Evolutionary conservation across 169 alveolate species (phyloP).

Genomic region (Cryptosporidium parvum): DNA sequence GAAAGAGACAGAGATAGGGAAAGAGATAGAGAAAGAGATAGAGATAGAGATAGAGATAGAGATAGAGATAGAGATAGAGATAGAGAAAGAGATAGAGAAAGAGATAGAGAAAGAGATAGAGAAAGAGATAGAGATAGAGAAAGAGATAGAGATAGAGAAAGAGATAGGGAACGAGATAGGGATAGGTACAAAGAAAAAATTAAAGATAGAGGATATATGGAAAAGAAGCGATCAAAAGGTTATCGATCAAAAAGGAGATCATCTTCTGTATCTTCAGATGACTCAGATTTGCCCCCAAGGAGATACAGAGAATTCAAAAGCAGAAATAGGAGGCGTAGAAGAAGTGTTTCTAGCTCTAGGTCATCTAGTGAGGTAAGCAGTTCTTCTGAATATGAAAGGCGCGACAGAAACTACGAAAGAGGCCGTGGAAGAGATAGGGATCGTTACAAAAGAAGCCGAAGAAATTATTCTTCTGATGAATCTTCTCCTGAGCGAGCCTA

Average conservation of each 20-base stretch:
- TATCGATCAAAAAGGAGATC: conserved; percentile 59
- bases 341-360: conserved; percentile 41
- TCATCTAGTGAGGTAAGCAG: conserved; percentile 15
- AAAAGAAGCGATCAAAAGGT: conserved; percentile 11
- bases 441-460: conserved; percentile 29
- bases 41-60: conserved; percentile 62
- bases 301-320: conserved; percentile 31
- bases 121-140: conserved; percentile 35
- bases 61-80: conserved; percentile 54
- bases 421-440: conserved; percentile 59
- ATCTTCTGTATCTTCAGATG: conserved; percentile 57
- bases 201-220: conserved; percentile 37
- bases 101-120: conserved; percentile 20
- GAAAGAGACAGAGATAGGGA: conserved; percentile 46
- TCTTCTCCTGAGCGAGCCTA: conserved; percentile 60
- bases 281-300: conserved; percentile 49
- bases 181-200: conserved; percentile 45
- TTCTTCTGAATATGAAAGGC: conserved; percentile 28
- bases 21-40: conserved; percentile 36
- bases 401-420: conserved; percentile 24
- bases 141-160: conserved; percentile 46
- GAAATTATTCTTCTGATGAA: conserved; percentile 42
- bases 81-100: conserved; percentile 32
- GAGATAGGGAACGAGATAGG: conserved; percentile 58
- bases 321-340: conserved; percentile 33